phyloP scores from a whole-genome alignment of 169 alveolate genomes.

The Eimeria praecox region DNA sequence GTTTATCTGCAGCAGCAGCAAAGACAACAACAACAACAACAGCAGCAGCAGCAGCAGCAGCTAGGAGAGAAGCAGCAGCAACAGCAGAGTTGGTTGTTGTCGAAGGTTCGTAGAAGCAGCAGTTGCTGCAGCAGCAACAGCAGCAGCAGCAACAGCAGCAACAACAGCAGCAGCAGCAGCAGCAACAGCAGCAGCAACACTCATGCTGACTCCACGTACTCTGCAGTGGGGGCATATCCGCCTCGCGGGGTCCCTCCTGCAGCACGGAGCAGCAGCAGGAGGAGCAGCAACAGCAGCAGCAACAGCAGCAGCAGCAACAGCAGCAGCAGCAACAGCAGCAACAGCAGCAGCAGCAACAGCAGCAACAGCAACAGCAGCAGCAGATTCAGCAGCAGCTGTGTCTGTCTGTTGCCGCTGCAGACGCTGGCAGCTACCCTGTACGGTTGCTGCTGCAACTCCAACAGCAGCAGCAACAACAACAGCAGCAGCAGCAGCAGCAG shows the following conservation, averaged over 20 bases:
- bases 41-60: background rate
- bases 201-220: background rate
- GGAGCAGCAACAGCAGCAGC: constrained; percentile 4
- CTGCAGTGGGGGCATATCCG: constrained; percentile 8
- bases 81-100: background rate
- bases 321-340: constrained; percentile 16
- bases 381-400: background rate
- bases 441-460: background rate
- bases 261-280: constrained; percentile 27
- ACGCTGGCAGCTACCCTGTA: background rate
- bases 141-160: background rate
- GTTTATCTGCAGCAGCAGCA: background rate
- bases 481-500: background rate
- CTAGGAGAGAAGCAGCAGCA: background rate
- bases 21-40: background rate
- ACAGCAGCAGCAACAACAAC: background rate
- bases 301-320: background rate
- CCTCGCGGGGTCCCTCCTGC: background rate
- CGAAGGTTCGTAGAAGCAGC: too few species aligned
- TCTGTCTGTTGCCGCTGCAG: background rate
- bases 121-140: too few species aligned
- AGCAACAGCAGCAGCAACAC: constrained; percentile 38
- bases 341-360: constrained; percentile 2
- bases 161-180: background rate
- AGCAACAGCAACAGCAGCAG: constrained; percentile 6